Evolutionary conservation across 441 rosid species (phyloP).

Genomic region (Kokia cookei): DNA sequence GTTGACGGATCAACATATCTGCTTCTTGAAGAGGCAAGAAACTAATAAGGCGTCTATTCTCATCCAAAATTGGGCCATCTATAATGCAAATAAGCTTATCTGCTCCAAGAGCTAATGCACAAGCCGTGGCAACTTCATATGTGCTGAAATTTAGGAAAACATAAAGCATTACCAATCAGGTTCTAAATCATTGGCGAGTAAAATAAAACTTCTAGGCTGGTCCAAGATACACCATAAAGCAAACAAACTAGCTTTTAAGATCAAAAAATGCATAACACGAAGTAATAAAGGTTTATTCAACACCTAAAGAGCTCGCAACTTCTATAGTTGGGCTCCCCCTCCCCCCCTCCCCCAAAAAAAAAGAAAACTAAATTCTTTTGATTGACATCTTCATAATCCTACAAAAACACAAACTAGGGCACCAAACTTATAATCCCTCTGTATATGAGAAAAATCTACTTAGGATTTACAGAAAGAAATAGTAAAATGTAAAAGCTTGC

Average conservation of each 20-base stretch:
- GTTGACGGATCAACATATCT: constrained; percentile 69
- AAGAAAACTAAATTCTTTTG: neutral
- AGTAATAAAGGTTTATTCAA: neutral
- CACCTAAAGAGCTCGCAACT: neutral
- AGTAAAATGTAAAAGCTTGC: neutral
- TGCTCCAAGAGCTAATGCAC: constrained; percentile 92
- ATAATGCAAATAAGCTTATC: constrained; percentile 89
- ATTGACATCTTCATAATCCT: neutral
- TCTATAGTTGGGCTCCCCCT: neutral
- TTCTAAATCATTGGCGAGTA: neutral
- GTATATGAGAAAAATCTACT: neutral
- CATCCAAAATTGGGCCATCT: constrained; percentile 90
- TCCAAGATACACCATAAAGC: neutral
- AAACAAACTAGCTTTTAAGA: neutral
- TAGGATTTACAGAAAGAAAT: neutral
- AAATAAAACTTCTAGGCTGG: neutral
- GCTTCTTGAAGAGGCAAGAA: constrained; percentile 91
- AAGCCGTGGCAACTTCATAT: constrained; percentile 95
- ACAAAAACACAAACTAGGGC: neutral
- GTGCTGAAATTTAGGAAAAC: constrained; percentile 51
- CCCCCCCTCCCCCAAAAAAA: no score
- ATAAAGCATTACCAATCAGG: constrained; percentile 1
- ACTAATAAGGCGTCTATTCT: constrained; percentile 71
- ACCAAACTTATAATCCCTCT: neutral
- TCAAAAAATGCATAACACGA: no score